Conservation (phyloP, 257 asterid species). For the Scutellaria baicalensis region DNA sequence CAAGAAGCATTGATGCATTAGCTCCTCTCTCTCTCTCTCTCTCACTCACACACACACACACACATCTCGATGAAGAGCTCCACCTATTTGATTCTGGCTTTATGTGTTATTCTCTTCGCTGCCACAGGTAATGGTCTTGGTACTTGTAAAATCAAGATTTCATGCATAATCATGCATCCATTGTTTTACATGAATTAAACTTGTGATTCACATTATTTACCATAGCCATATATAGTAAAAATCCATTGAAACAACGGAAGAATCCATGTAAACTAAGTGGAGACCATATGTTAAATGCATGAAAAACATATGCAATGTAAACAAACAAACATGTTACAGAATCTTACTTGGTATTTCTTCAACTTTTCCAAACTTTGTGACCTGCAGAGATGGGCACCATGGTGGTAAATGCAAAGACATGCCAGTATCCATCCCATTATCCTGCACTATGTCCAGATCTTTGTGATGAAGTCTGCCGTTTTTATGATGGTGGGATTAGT, state of each 20-base stretch:
- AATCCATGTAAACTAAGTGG: too few relatives aligned
- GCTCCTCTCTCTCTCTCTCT: too few relatives aligned
- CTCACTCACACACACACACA: not conserved
- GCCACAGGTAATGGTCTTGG: not conserved
- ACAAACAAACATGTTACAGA: not conserved
- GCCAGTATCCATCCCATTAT: not conserved
- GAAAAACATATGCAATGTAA: too few relatives aligned
- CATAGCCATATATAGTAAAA: not conserved
- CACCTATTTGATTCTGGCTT: not conserved
- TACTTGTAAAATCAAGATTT: not conserved
- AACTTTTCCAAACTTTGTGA: not conserved
- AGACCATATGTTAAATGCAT: too few relatives aligned
- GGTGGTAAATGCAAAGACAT: not conserved
- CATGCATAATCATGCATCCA: not conserved
- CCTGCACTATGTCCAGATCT: conserved; percentile 9
- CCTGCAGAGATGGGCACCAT: not conserved
- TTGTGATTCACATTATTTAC: not conserved
- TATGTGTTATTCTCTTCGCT: conserved; percentile 1
- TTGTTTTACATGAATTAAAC: not conserved
- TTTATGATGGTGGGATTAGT: not conserved
- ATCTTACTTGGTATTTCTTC: not conserved
- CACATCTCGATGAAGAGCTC: not conserved
- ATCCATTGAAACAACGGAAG: too few relatives aligned
- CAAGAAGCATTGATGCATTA: not conserved
- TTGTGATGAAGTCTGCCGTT: conserved; percentile 1